These are phyloP conservation scores for Orbilia javanica DNA, from an alignment of 2,329 filamentous ascomycete genomes.

Conservation along the genomic window DNA sequence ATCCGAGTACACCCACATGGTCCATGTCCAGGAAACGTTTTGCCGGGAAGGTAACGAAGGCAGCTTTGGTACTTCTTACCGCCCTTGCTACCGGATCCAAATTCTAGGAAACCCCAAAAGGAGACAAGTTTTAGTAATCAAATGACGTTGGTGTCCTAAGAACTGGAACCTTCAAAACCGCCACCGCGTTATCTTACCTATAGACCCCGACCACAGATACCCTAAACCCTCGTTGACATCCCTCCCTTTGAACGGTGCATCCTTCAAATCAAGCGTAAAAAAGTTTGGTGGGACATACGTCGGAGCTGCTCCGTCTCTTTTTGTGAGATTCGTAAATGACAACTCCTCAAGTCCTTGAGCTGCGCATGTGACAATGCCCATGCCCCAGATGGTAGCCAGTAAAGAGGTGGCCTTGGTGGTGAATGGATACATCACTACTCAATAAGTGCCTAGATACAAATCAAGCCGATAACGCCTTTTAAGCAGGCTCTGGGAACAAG, in stretches of 20 bases:
- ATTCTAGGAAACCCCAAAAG: background rate
- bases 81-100: background rate
- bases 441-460: background rate
- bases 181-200: slow-evolving; percentile 1
- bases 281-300: background rate
- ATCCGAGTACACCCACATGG: slow-evolving; percentile 9
- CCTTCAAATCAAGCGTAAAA: too few relatives aligned
- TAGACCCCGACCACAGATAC: slow-evolving; percentile 29
- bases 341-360: background rate
- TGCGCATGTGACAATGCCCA: background rate
- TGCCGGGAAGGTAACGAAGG: background rate
- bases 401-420: background rate
- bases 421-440: background rate
- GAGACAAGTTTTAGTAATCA: background rate
- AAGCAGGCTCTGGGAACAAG: background rate
- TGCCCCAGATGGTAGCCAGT: background rate
- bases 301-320: background rate
- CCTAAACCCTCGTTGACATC: background rate
- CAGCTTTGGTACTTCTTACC: background rate
- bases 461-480: background rate
- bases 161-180: too few relatives aligned
- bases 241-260: background rate
- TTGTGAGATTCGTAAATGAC: background rate
- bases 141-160: too few relatives aligned
- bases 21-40: background rate